Base-by-base conservation (phyloP, 2,329 filamentous ascomycete species). In the Aspergillus sp. region DNA sequence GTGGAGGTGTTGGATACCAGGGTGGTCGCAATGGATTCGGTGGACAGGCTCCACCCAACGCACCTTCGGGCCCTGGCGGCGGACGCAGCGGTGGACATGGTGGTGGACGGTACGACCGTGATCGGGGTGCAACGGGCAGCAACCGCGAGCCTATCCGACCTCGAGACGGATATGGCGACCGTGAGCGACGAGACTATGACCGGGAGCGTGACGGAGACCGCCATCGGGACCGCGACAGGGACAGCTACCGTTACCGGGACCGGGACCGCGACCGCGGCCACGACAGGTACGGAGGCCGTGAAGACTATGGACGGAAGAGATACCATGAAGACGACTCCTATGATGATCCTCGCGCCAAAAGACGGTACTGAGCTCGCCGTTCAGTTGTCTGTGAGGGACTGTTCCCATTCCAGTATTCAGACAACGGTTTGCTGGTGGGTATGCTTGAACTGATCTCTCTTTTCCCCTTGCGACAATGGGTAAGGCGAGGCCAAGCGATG, bases 131-230 rank as follows among this genome's bases (percentile, higher is more conserved):
- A 41, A 87, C 84, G 52, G 89, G 89, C 60, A 89, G 89, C 76
- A 94, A 95, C 75, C 88, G 88, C 73, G 91, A 95, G 71, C 90
- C 89, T 56, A 84, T 94, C 69, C 86, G 88, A 66, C 84, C 85
- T 49, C 75, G 85, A 64, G 84, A 87, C 70, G 79, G 80, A 62
- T 81, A 83, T 72, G 79, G 68, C 40, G 67, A 76, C 53, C 73
- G 74, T 50, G 72, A 75, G 50, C 64, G 77, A 50, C 63, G 74
- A 34, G 73, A 73, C 53, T 64, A 72, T 46, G 71, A 75, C 45
- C 68, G 74, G 50, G 73, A 76, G 47, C 65, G 85, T 64, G 84
- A 86, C 69, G 78, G 81, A 64, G 80, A 83, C 54, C 63, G 75
- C 69, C 63, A 74, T 49, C 58, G 64, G 45, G 64, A 65, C 82